A percentile compares a stretch with the other conserved stretches of the same genome.
Conservation (phyloP, 805 yeast species). For the Kazachstania africana region DNA sequence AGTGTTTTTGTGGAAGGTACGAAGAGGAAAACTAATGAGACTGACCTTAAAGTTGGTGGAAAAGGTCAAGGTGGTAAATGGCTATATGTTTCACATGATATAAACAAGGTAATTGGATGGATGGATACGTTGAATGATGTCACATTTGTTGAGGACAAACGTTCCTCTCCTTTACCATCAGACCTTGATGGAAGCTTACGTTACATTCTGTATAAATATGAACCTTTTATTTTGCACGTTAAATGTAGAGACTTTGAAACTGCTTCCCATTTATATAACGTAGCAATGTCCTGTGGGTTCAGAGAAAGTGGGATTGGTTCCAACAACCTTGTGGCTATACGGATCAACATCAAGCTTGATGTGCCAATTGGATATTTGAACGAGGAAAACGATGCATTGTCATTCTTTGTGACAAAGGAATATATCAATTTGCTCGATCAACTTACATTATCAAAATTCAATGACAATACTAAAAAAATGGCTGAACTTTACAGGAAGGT, state of each 20-base stretch:
- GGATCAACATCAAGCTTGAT: constrained; percentile 58
- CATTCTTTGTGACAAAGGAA: constrained; percentile 36
- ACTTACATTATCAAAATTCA: constrained; percentile 50
- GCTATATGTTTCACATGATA: constrained; percentile 69
- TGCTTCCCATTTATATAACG: constrained; percentile 52
- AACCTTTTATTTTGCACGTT: constrained; percentile 76
- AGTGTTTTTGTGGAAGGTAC: constrained; percentile 72
- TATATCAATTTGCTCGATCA: constrained; percentile 43
- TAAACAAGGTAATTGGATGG: constrained; percentile 38
- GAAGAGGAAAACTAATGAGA: constrained; percentile 29
- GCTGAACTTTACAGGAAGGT: constrained; percentile 36
- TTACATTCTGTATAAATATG: constrained; percentile 64
- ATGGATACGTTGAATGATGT: constrained; percentile 22
- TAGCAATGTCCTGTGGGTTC: constrained; percentile 77
- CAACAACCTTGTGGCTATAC: constrained; percentile 64
- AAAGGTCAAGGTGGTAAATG: constrained; percentile 80
- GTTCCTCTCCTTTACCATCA: not conserved
- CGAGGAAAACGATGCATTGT: constrained; percentile 20
- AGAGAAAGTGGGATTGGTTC: constrained; percentile 80
- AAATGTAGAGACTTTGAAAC: constrained; percentile 51
- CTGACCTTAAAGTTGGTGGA: constrained; percentile 50
- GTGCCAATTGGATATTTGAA: constrained; percentile 57
- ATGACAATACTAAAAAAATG: constrained; percentile 51
- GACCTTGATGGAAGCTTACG: constrained; percentile 21
- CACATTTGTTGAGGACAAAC: constrained; percentile 5